Evolutionary conservation across 2,329 filamentous ascomycete genomes (phyloP).

Genomic region (Alternaria viburni): DNA sequence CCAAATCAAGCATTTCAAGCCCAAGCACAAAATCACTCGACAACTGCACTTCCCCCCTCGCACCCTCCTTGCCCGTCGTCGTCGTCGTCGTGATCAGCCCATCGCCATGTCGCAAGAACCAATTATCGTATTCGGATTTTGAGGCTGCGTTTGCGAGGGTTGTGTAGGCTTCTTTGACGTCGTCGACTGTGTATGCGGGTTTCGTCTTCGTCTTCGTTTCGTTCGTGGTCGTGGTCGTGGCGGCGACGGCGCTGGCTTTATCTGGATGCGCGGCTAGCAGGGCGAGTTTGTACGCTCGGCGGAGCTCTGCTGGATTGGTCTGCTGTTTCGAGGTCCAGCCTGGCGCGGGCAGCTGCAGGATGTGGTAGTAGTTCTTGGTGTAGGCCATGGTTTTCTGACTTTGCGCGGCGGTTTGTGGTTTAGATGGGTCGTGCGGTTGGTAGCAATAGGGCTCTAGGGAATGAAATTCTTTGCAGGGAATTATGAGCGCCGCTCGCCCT

Average conservation of each 20-base stretch:
- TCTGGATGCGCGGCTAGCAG: conserved; percentile 66
- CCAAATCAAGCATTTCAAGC: conserved; percentile 64
- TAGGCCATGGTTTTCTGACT: conserved; percentile 22
- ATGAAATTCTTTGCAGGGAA: background rate
- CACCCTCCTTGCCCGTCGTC: background rate
- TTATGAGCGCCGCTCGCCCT: background rate
- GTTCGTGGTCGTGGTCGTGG: background rate
- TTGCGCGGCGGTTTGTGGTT: background rate
- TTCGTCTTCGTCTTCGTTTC: background rate
- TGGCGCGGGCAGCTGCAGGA: conserved; percentile 29
- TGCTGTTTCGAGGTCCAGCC: conserved; percentile 2
- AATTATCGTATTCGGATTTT: conserved; percentile 52
- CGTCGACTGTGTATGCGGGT: conserved; percentile 57
- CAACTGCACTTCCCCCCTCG: background rate
- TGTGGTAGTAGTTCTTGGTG: conserved; percentile 39
- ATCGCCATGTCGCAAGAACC: conserved; percentile 15
- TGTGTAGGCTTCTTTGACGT: conserved; percentile 65
- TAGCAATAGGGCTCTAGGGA: no score
- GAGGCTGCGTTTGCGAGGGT: conserved; percentile 55
- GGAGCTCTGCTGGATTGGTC: conserved; percentile 9
- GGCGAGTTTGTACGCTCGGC: conserved; percentile 61
- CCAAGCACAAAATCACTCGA: conserved; percentile 51
- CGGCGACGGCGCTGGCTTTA: conserved; percentile 46
- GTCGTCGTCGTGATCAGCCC: background rate
- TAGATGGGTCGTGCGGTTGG: background rate